Evolutionary conservation across 495 filamentous ascomycete species (phyloP).

Genomic region (Trichoderma reesei): DNA sequence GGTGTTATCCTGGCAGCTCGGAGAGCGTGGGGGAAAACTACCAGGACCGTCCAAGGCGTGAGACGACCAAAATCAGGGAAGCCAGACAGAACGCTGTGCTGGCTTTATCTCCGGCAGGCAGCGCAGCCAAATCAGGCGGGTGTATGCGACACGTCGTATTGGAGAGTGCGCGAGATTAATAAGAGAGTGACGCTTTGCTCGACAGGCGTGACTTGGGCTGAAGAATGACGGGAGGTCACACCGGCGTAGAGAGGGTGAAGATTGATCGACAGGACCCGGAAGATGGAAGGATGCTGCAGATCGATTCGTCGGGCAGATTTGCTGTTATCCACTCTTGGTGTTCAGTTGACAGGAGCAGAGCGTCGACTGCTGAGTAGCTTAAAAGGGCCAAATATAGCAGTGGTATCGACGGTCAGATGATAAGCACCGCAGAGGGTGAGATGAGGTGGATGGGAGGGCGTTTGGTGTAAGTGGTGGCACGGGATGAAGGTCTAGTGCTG

Average conservation of each 20-base stretch:
- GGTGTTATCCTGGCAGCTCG: slow-evolving; percentile 4
- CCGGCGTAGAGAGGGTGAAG: neutral
- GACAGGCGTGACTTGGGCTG: neutral
- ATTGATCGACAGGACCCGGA: slow-evolving; percentile 1
- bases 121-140: neutral
- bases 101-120: neutral
- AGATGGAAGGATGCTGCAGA: slow-evolving; percentile 6
- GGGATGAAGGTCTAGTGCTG: neutral
- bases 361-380: neutral
- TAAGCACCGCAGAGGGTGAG: neutral
- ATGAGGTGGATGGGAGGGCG: neutral
- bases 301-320: slow-evolving; percentile 6
- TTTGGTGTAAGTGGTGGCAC: slow-evolving; percentile 8
- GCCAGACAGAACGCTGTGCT: neutral
- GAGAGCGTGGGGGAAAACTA: slow-evolving; percentile 1
- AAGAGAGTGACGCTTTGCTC: neutral
- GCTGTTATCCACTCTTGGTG: neutral
- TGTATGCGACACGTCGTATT: neutral
- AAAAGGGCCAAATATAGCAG: neutral
- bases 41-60: neutral
- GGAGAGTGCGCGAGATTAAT: neutral
- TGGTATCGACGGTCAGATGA: slow-evolving; percentile 1
- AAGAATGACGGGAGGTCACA: neutral
- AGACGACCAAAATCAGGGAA: neutral
- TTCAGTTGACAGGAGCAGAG: neutral